A percentile compares a stretch with the other conserved stretches of the same genome.
These are phyloP conservation scores for Neofusicoccum umdonicola DNA, from an alignment of 2,329 filamentous ascomycete species.

Conservation along the genomic window DNA sequence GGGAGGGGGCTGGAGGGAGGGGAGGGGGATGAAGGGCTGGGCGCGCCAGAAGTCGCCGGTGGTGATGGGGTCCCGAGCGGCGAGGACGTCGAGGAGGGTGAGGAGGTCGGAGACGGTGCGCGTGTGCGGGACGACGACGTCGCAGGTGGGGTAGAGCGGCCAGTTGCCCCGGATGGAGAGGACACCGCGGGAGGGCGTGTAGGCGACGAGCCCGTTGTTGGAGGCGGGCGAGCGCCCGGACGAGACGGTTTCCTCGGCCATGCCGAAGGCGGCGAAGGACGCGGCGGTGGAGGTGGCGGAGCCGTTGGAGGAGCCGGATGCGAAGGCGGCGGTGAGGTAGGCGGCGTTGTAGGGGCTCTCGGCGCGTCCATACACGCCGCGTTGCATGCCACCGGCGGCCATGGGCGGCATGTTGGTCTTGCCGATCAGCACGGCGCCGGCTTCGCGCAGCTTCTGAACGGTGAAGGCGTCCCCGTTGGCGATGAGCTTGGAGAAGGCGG, in stretches of 20 bases:
- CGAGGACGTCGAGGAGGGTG: conserved; percentile 47
- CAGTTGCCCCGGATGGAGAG: conserved; percentile 52
- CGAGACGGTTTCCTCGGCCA: conserved; percentile 54
- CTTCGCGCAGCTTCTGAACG: conserved; percentile 43
- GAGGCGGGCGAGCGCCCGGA: conserved; percentile 55
- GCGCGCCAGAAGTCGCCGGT: conserved; percentile 53
- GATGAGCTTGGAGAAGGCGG: conserved; percentile 49
- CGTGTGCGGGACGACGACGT: conserved; percentile 41
- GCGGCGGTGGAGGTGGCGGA: conserved; percentile 50
- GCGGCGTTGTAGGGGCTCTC: conserved; percentile 54
- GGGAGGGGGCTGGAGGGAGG: conserved; percentile 29
- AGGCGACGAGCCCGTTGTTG: conserved; percentile 54
- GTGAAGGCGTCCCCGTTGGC: conserved; percentile 53
- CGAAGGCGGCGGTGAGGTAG: conserved; percentile 52
- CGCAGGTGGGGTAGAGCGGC: conserved; percentile 54
- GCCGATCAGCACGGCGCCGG: conserved; percentile 50
- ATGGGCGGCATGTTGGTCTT: conserved; percentile 58
- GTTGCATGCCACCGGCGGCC: conserved; percentile 55
- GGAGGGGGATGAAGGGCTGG: conserved; percentile 45
- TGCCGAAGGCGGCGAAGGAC: conserved; percentile 51
- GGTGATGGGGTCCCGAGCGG: conserved; percentile 36
- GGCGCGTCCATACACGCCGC: conserved; percentile 53
- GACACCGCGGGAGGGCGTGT: conserved; percentile 52
- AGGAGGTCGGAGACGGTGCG: neutral
- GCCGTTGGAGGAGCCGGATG: conserved; percentile 56